Evolutionary conservation across 2,329 filamentous ascomycete genomes (phyloP), one percentile per base, ranked within the genome.

Genomic region (Aspergillus flavus): DNA sequence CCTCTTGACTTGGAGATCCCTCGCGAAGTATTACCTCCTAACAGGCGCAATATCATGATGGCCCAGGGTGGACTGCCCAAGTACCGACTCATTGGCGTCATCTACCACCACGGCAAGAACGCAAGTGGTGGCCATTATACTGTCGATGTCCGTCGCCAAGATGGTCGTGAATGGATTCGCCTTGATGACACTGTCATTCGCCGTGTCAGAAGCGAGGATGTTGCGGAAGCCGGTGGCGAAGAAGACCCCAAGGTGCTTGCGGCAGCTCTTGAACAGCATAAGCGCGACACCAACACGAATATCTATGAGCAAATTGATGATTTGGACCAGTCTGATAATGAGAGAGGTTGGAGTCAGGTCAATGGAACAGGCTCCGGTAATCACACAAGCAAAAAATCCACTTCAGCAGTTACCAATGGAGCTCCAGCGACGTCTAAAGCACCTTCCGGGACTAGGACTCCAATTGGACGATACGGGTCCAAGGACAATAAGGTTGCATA

Each of bases 401-500:
- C 87, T 71, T 78, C 80, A 56, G 73, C 79, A 10, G 87, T 82
- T 63, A 84, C 87, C 36, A 95, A 94, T 71, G 91, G 89, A 45
- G 83, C 82, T 28, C 79, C 82, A 48, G 89, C 78, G 54, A 82
- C 82, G 26, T 80, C 83, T 36, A 79, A 80, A 80, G 82, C 72
- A 80, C 81, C 79, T 79, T 83, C 80, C 84, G 87, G 81, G 68
- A 83, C 73, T 84, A 87, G 80, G 78, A 87, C 78, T 66, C 82
- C 75, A 84, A 87, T 79, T 53, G 78, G 78, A 61, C 76, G 79
- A 77, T 88, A 89, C 71, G 84, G 84, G 21, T 79, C 91, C 74
- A 93, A 92, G 79, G 94, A 98, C 78, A 97, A 94, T 84, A 97
- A 96, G 84, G 94, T 97, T 63, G 95, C 95, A 4, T 99, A 99